These are phyloP conservation scores for Mycena pura DNA, from an alignment of 768 basidiomycete species.

Conservation along the genomic window DNA sequence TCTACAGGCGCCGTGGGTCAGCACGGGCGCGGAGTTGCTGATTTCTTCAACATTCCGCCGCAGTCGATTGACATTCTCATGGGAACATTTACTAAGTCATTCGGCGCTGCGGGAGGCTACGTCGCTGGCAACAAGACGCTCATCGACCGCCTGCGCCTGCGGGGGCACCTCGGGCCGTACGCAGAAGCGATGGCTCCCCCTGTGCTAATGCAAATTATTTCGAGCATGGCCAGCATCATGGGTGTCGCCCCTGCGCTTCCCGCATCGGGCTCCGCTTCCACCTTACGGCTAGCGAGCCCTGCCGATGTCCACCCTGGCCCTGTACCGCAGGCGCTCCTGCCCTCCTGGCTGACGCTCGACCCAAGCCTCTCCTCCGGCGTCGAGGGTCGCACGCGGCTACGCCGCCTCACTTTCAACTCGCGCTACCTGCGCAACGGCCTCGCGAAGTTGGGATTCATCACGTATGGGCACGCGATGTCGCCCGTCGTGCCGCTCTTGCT, in stretches of 20 bases:
- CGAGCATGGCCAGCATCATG: conserved; percentile 98
- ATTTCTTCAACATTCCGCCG: conserved; percentile 91
- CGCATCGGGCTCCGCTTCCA: conserved; percentile 40
- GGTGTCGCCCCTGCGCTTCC: conserved; percentile 60
- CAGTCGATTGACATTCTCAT: conserved; percentile 89
- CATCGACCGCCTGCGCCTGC: conserved; percentile 82
- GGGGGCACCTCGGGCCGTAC: conserved; percentile 83
- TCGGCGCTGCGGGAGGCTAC: conserved; percentile 94
- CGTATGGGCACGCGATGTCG: conserved; percentile 88
- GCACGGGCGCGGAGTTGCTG: conserved; percentile 91
- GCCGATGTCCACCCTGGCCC: conserved; percentile 67
- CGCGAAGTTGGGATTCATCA: conserved; percentile 94
- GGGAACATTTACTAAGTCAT: conserved; percentile 98
- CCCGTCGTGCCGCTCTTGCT: conserved; percentile 93
- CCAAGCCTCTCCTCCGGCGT: conserved; percentile 76
- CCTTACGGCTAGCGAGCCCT: conserved; percentile 38
- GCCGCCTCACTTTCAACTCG: conserved; percentile 93
- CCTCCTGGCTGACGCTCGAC: conserved; percentile 81
- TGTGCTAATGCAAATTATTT: conserved; percentile 88
- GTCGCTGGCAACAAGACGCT: conserved; percentile 84
- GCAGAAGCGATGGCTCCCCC: conserved; percentile 92
- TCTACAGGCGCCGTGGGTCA: conserved; percentile 96
- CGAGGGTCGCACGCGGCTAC: conserved; percentile 84
- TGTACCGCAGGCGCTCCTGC: conserved; percentile 67
- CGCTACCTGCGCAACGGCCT: conserved; percentile 90